These are phyloP conservation scores for Gossypioides kirkii DNA, from an alignment of 345 rosid species.

Conservation along the genomic window DNA sequence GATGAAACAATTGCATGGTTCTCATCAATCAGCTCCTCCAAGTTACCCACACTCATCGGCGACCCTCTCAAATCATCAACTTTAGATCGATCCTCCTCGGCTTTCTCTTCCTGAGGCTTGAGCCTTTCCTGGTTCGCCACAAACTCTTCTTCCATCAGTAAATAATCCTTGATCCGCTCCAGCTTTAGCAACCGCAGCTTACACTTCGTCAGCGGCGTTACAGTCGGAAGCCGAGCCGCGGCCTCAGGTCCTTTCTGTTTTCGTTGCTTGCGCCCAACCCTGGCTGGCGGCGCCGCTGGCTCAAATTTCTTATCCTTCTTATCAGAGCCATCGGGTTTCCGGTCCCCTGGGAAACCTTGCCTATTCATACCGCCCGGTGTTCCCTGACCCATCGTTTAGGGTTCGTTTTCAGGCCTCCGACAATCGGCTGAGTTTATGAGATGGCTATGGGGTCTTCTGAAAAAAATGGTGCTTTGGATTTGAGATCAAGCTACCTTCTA, in stretches of 20 bases:
- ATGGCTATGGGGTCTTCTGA: not conserved
- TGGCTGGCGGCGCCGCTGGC: constrained; percentile 85
- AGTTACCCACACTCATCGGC: constrained; percentile 93
- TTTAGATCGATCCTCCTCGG: constrained; percentile 88
- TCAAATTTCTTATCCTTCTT: constrained; percentile 95
- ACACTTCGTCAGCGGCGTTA: constrained; percentile 82
- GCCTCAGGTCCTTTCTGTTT: constrained; percentile 91
- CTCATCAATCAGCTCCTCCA: constrained; percentile 96
- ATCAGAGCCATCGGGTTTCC: constrained; percentile 64
- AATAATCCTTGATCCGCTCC: constrained; percentile 85
- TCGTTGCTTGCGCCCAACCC: constrained; percentile 85
- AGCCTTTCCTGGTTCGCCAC: constrained; percentile 85
- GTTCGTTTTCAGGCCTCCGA: not conserved
- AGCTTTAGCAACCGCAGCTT: constrained; percentile 74
- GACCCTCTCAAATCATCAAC: constrained; percentile 92
- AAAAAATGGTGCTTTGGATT: not conserved
- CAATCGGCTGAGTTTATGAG: not conserved
- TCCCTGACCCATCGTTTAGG: constrained; percentile 70
- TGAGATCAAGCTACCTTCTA: not conserved
- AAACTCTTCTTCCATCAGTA: constrained; percentile 94
- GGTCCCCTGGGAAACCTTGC: constrained; percentile 55
- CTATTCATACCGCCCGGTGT: constrained; percentile 80
- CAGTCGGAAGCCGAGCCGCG: constrained; percentile 83
- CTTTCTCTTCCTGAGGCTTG: constrained; percentile 96
- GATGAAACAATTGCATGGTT: constrained; percentile 93